Evolutionary conservation across 306 rosid genomes (phyloP).

Genomic region (Cicer judaicum): DNA sequence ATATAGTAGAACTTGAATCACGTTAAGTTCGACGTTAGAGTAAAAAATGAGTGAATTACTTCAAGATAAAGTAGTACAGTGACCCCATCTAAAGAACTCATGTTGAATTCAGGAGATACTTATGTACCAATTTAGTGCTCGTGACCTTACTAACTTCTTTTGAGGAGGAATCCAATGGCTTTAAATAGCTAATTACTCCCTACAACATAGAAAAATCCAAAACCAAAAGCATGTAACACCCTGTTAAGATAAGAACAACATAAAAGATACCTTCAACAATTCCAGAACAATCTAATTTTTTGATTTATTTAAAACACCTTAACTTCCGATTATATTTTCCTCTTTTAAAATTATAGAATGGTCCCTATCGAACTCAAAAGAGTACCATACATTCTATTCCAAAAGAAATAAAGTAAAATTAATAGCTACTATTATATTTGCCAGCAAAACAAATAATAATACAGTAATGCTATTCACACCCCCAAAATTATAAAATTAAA

Average conservation of each 20-base stretch:
- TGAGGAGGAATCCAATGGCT: constrained; percentile 5
- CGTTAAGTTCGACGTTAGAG: too few species aligned
- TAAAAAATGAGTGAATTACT: too few species aligned
- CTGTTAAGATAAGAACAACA: constrained; percentile 56
- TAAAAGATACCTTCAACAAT: constrained; percentile 44
- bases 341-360: neutral
- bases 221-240: constrained; percentile 31
- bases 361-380: constrained; percentile 15
- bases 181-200: neutral
- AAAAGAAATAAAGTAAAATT: neutral
- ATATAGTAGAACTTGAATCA: too few species aligned
- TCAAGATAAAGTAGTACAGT: too few species aligned
- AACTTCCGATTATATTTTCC: neutral
- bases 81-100: too few species aligned
- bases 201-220: constrained; percentile 22
- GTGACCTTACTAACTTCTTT: constrained; percentile 28
- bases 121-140: neutral
- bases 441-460: constrained; percentile 49
- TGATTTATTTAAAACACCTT: neutral
- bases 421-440: constrained; percentile 30
- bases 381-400: neutral
- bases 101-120: too few species aligned
- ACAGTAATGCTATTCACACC: too few species aligned
- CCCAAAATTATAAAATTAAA: too few species aligned
- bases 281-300: constrained; percentile 52